A percentile compares a stretch with the other conserved stretches of the same genome.
phyloP scores from a whole-genome alignment of 441 rosid species.

The Dalechampia spathulata region DNA sequence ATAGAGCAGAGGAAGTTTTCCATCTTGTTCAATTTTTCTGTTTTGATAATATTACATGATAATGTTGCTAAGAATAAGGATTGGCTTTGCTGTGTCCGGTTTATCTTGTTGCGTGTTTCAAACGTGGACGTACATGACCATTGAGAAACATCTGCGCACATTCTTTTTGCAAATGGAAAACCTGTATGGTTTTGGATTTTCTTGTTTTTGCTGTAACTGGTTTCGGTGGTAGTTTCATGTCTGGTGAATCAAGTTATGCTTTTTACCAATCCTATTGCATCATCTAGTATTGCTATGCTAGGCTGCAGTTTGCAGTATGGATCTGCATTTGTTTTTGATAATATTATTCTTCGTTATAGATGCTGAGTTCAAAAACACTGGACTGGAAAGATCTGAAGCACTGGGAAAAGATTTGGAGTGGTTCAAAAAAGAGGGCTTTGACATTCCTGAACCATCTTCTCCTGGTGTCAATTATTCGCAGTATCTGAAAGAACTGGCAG shows the following conservation, averaged over 20 bases:
- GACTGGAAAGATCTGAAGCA: slow-evolving; percentile 71
- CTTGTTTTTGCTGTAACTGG: no score
- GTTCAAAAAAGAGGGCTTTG: slow-evolving; percentile 78
- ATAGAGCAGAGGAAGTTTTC: not conserved
- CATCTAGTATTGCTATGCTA: not conserved
- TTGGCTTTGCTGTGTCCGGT: not conserved
- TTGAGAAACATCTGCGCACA: not conserved
- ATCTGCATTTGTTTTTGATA: not conserved
- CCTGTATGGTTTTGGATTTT: no score
- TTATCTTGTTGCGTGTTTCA: not conserved
- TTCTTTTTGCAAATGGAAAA: no score
- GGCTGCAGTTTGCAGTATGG: not conserved
- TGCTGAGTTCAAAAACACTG: slow-evolving; percentile 75
- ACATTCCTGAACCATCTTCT: slow-evolving; percentile 75
- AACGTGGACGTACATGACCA: not conserved
- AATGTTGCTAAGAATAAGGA: no score
- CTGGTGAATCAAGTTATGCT: no score
- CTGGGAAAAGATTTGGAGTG: slow-evolving; percentile 70
- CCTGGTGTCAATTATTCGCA: slow-evolving; percentile 58
- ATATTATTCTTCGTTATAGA: slow-evolving; percentile 28
- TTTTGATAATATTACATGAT: not conserved
- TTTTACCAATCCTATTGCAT: no score
- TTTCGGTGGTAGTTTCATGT: no score
- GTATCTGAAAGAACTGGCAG: slow-evolving; percentile 58
- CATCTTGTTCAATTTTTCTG: not conserved